Conservation (phyloP, 2,329 filamentous ascomycete genomes). For the Cladosporium sphaerospermum region DNA sequence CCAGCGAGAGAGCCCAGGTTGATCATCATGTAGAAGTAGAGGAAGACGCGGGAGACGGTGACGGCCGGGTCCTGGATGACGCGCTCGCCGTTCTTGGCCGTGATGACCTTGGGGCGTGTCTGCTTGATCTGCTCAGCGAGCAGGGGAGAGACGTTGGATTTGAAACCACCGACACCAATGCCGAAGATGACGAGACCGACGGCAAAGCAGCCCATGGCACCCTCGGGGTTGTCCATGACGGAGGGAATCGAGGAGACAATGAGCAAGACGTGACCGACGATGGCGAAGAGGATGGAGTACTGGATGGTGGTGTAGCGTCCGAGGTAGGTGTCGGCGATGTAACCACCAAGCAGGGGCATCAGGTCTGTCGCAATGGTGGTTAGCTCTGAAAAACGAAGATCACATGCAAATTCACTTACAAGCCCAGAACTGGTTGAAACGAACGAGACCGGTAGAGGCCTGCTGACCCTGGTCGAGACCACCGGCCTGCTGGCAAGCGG, state of each 20-base stretch:
- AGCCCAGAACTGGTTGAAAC: slow-evolving; percentile 45
- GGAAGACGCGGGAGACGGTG: slow-evolving; percentile 43
- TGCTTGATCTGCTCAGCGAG: slow-evolving; percentile 43
- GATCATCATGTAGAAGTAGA: slow-evolving; percentile 67
- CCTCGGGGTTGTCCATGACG: slow-evolving; percentile 52
- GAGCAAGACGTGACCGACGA: slow-evolving; percentile 61
- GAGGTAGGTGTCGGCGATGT: slow-evolving; percentile 60
- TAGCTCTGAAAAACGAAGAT: not conserved
- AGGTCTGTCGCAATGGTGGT: slow-evolving; percentile 27
- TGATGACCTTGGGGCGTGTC: slow-evolving; percentile 35
- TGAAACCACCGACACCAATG: slow-evolving; percentile 72
- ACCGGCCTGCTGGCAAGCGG: slow-evolving; percentile 31
- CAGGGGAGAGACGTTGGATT: slow-evolving; percentile 61
- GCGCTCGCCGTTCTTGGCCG: slow-evolving; percentile 37
- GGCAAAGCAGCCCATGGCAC: slow-evolving; percentile 58
- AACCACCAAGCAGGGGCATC: slow-evolving; percentile 40
- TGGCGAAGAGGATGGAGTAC: slow-evolving; percentile 56
- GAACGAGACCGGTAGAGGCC: slow-evolving; percentile 39
- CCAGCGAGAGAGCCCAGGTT: slow-evolving; percentile 61
- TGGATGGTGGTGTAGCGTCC: slow-evolving; percentile 66
- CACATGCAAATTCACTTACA: not conserved
- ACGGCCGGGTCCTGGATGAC: slow-evolving; percentile 42
- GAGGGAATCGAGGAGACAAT: slow-evolving; percentile 58
- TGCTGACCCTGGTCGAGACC: slow-evolving; percentile 37
- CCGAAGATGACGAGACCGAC: slow-evolving; percentile 63